These are phyloP conservation scores for Claviceps fusiformis DNA, from an alignment of 2,329 filamentous ascomycete species.

Conservation along the genomic window DNA sequence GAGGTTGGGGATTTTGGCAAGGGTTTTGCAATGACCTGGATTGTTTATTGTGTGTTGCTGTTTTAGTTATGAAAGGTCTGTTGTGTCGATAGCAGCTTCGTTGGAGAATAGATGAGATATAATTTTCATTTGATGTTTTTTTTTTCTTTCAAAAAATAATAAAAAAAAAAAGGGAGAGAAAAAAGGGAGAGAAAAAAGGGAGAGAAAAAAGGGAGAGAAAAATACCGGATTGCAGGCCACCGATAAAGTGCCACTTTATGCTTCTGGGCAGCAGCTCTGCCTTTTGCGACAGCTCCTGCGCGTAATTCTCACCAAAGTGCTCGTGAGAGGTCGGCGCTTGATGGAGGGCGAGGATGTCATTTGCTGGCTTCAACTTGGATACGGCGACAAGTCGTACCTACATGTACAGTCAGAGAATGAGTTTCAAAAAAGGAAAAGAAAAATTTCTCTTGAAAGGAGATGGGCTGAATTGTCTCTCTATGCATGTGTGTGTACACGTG, in stretches of 20 bases:
- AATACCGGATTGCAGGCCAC: conserved; percentile 68
- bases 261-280: conserved; percentile 60
- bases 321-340: conserved; percentile 41
- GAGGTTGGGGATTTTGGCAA: conserved; percentile 78
- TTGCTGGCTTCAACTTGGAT: conserved; percentile 87
- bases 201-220: not conserved
- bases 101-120: no score
- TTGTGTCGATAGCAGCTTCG: no score
- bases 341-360: conserved; percentile 79
- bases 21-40: conserved; percentile 72
- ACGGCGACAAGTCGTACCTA: conserved; percentile 83
- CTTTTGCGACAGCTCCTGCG: conserved; percentile 80
- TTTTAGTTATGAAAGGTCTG: not conserved
- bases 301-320: conserved; percentile 96
- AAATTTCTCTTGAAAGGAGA: no score
- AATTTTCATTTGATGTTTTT: not conserved
- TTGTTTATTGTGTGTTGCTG: not conserved
- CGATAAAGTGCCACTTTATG: conserved; percentile 94
- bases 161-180: not conserved
- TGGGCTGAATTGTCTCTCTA: not conserved
- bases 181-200: not conserved
- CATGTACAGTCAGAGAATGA: not conserved
- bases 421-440: not conserved
- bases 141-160: no score
- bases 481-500: no score